phyloP scores from a whole-genome alignment of 257 asterid species.

The Euphrasia confusa region DNA sequence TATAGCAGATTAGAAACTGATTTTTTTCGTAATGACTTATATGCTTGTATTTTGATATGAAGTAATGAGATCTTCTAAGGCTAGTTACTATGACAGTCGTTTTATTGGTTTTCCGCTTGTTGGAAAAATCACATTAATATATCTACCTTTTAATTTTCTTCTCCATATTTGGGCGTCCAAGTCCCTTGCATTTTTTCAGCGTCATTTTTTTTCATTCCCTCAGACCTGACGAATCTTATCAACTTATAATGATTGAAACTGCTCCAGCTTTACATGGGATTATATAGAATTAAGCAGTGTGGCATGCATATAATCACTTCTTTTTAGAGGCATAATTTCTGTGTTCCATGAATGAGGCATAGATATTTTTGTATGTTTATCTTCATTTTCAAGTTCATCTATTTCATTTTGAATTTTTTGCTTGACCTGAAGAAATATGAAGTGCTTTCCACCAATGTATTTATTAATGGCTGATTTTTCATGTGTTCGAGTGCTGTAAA shows the following conservation, averaged over 20 bases:
- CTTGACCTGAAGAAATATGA: not conserved
- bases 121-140: not conserved
- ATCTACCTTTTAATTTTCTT: slow-evolving; percentile 15
- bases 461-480: not conserved
- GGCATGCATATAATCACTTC: slow-evolving; percentile 6
- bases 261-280: slow-evolving; percentile 5
- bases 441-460: slow-evolving; percentile 11
- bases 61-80: slow-evolving; percentile 19
- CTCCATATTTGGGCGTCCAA: slow-evolving; percentile 7
- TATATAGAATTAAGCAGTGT: slow-evolving; percentile 5
- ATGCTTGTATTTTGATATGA: slow-evolving; percentile 11
- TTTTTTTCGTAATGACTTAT: slow-evolving; percentile 9
- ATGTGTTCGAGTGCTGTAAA: slow-evolving; percentile 1
- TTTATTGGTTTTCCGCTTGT: not conserved
- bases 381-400: slow-evolving; percentile 6
- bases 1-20: slow-evolving; percentile 13
- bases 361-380: not conserved
- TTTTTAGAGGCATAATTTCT: not conserved
- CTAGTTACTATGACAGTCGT: slow-evolving; percentile 13
- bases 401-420: slow-evolving; percentile 16
- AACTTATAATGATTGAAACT: slow-evolving; percentile 8
- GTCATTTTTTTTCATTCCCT: slow-evolving; percentile 13
- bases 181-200: not conserved
- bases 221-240: slow-evolving; percentile 1
- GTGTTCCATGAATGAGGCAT: slow-evolving; percentile 3